Base-by-base conservation (phyloP, 2,329 filamentous ascomycete species). In the Aspergillus oerlinghausenensis region DNA sequence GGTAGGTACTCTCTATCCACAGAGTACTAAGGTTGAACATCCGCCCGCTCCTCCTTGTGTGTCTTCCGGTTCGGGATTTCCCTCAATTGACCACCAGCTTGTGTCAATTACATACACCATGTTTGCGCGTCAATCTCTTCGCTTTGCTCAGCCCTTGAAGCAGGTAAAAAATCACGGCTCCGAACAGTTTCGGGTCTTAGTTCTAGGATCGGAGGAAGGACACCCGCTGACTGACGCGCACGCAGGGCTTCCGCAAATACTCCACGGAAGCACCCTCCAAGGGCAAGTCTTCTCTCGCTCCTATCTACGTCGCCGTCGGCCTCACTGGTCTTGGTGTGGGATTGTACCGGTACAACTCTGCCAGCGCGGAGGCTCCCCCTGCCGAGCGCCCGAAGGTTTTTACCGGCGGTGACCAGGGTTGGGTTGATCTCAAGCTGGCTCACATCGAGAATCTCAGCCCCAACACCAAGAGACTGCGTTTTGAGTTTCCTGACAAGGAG, bases 391-490 rank as follows among this genome's bases (percentile, higher is more conserved):
- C 72, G 23, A 81, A 80, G 71, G 79, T 82, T 56, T 88, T 97
- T 74, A 89, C 83, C 35, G 92, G 93, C 64, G 91, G 90, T 63
- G 90, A 96, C 60, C 92, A 97, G 77, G 92, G 91, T 64, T 97
- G 92, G 77, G 75, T 97, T 62, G 86, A 86, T 60, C 82, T 97
- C 65, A 87, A 89, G 78, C 82, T 97, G 55, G 84, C 90, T 55
- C 85, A 88, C 55, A 83, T 92, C 51, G 88, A 96, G 77, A 77
- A 81, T 49, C 77, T 97, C 78, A 97, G 91, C 81, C 89, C 92
- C 82, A 97, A 97, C 82, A 95, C 92, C 67, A 97, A 97, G 86
- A 87, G 84, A 67, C 82, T 97, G 72, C 87, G 89, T 67, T 97
- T 99, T 77, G 86, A 88, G 68, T 85, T 97, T 47, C 90, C 90